Base-by-base conservation (phyloP, 2,329 filamentous ascomycete species). In the Penicillium sp. region DNA sequence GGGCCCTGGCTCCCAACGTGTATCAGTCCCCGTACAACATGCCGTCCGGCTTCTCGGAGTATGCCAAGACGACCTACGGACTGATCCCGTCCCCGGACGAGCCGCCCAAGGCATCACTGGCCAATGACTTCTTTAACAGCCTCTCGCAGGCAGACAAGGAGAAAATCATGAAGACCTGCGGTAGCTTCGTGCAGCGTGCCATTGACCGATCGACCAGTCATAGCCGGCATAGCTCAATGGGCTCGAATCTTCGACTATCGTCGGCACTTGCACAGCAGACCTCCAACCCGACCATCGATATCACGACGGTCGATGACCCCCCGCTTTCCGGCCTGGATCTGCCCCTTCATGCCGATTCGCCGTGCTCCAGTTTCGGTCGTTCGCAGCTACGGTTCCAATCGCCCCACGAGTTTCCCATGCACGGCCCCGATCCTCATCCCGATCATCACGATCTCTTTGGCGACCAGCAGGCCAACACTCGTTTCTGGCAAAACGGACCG, bases 381-480 rank as follows among this genome's bases (percentile, higher is more conserved):
- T 64, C 67, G 55, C 67, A 69, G 54, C 53, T 71, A 48, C 67
- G 68, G 27, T 70, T 69, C 48, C 68, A 69, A 41, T 71, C 69
- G 13, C 68, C 69, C 4, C 66, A 69, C 42, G 69, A 71, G 36
- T 71, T 70, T 46, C 61, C 62, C 43, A 60, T 56, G 31, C 68
- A 70, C 42, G 64, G 65, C 13, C 60, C 60, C 1, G 64, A 67
- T 49, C 49, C 53, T 8, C 64, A 65, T 31, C 65, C 69, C 14
- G 69, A 74, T 55, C 68, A 72, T 49, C 63, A 72, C 54, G 64
- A 72, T 57, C 61, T 74, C 20, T 72, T 74, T 54, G 63, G 69
- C 20, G 68, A 71, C 52, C 66, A 74, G 51, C 70, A 71, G 57
- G 66, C 70, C 49, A 69, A 71, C 55, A 66, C 70, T 34, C 65